Evolutionary conservation across 306 rosid genomes (phyloP).

Genomic region (Sechiopsis laciniata): DNA sequence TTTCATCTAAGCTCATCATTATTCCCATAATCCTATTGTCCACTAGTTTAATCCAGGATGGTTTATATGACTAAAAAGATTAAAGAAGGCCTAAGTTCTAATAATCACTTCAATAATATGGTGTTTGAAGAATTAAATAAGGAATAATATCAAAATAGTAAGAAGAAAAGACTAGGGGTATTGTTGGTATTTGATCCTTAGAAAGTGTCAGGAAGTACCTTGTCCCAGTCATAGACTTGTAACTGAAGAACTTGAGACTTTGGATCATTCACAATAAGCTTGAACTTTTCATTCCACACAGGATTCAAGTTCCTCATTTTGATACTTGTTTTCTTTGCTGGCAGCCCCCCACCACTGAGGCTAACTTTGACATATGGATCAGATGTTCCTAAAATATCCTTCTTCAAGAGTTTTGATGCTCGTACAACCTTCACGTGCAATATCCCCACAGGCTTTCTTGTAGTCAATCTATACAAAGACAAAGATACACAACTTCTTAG

Average conservation of each 20-base stretch:
- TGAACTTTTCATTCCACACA: slow-evolving; percentile 90
- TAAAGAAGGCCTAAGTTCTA: neutral
- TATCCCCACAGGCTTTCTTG: slow-evolving; percentile 87
- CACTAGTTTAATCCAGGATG: too few relatives aligned
- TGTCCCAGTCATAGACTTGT: slow-evolving; percentile 93
- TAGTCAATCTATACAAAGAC: slow-evolving; percentile 39
- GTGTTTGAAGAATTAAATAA: neutral
- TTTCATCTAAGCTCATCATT: too few relatives aligned
- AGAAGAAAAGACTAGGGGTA: neutral
- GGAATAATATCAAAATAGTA: neutral
- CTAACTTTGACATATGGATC: slow-evolving; percentile 87
- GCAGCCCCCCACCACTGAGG: slow-evolving; percentile 64
- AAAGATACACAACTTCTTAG: neutral
- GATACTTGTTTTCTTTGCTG: slow-evolving; percentile 67
- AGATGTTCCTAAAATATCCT: slow-evolving; percentile 79
- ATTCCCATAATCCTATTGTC: too few relatives aligned
- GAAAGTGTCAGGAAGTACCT: slow-evolving; percentile 40
- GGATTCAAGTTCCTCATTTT: slow-evolving; percentile 82
- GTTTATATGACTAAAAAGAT: neutral
- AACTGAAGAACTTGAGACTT: slow-evolving; percentile 75
- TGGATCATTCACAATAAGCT: slow-evolving; percentile 76
- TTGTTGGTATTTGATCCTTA: neutral
- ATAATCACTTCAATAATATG: neutral
- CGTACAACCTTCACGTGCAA: slow-evolving; percentile 82
- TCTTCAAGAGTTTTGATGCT: slow-evolving; percentile 67